Conservation (phyloP, 768 basidiomycete species). For the Xerocomellus intermedius region DNA sequence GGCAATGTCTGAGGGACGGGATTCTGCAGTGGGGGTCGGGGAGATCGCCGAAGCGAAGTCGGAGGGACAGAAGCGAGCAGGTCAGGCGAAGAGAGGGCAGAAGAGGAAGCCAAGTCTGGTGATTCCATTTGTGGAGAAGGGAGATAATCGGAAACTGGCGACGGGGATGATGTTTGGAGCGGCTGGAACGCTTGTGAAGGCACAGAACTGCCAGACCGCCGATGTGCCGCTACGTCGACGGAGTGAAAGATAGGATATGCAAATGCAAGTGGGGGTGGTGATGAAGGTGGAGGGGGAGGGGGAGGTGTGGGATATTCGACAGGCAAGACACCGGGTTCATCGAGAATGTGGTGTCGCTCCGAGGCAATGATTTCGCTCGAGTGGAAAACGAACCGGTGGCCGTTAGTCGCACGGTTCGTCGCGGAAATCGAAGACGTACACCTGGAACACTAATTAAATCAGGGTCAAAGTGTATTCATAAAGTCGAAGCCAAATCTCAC, state of each 20-base stretch:
- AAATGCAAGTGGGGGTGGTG: constrained; percentile 31
- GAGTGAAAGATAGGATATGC: constrained; percentile 31
- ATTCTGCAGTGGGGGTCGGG: constrained; percentile 13
- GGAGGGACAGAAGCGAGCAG: constrained; percentile 16
- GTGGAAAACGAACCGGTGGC: constrained; percentile 87
- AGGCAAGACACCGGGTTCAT: constrained; percentile 62
- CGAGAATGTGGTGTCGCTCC: constrained; percentile 60
- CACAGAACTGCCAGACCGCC: constrained; percentile 1
- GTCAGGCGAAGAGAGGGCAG: constrained; percentile 26
- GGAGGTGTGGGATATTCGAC: constrained; percentile 37
- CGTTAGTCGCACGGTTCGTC: constrained; percentile 73
- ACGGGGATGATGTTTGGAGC: constrained; percentile 17
- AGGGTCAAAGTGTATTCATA: constrained; percentile 12
- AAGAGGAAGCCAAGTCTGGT: constrained; percentile 22
- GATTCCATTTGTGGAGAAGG: constrained; percentile 24
- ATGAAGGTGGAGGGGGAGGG: constrained; percentile 31
- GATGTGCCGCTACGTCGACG: constrained; percentile 27
- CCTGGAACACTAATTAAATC: constrained; percentile 49
- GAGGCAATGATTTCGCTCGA: constrained; percentile 61
- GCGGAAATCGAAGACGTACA: constrained; percentile 71
- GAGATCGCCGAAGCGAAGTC: constrained; percentile 26
- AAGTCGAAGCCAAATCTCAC: constrained; percentile 27
- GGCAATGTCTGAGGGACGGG: constrained; percentile 11
- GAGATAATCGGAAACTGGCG: constrained; percentile 19
- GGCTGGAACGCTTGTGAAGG: constrained; percentile 25